Evolutionary conservation across 768 basidiomycete species (phyloP).

Genomic region (Sutorius australiensis): DNA sequence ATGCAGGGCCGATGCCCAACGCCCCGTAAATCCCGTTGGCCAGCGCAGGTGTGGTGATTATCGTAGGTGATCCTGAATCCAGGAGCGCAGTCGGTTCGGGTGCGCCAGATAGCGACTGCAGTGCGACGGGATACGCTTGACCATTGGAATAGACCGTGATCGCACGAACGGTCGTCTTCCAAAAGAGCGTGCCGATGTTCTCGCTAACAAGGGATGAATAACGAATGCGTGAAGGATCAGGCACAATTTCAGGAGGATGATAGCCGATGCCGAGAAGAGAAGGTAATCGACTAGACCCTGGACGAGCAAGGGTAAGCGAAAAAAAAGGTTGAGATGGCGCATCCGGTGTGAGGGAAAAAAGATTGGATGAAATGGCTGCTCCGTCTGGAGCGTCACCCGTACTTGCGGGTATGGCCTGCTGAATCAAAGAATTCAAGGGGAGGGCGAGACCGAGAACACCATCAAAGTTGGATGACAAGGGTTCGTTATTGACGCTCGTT

Average conservation of each 20-base stretch:
- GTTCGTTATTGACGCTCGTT: conserved; percentile 49
- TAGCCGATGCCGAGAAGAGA: conserved; percentile 65
- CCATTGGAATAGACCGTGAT: conserved; percentile 62
- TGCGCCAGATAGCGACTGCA: conserved; percentile 42
- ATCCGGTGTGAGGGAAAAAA: conserved; percentile 63
- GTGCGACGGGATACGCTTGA: conserved; percentile 32
- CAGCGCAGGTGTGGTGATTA: conserved; percentile 55
- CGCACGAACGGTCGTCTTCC: conserved; percentile 56
- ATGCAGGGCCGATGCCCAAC: conserved; percentile 53
- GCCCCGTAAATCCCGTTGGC: conserved; percentile 80
- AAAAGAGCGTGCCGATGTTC: conserved; percentile 45
- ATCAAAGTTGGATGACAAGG: conserved; percentile 50
- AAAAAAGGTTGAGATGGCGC: conserved; percentile 64
- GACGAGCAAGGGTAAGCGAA: conserved; percentile 64
- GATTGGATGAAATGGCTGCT: conserved; percentile 62
- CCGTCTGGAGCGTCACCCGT: conserved; percentile 55
- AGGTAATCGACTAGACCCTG: conserved; percentile 54
- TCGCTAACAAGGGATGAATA: conserved; percentile 48
- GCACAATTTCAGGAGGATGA: conserved; percentile 54
- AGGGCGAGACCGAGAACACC: conserved; percentile 77
- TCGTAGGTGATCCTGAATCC: conserved; percentile 67
- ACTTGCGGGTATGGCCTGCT: conserved; percentile 44
- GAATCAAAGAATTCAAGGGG: conserved; percentile 67
- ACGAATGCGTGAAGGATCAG: conserved; percentile 47
- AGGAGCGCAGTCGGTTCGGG: conserved; percentile 61